Evolutionary conservation across 768 basidiomycete genomes (phyloP).

Genomic region (Megacollybia marginata): DNA sequence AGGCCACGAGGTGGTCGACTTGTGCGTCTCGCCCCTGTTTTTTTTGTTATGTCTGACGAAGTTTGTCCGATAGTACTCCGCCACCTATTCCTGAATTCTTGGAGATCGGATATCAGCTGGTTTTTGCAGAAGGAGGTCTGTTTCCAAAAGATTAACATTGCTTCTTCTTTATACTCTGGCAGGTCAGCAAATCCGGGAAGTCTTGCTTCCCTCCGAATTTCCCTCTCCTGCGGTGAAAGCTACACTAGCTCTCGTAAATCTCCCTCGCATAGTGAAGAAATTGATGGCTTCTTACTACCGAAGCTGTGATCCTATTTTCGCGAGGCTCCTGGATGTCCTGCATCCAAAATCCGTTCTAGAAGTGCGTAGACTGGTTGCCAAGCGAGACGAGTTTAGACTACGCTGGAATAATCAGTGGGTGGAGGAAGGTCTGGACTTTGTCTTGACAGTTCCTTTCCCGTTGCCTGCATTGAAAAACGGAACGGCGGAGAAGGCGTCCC

Average conservation of each 20-base stretch:
- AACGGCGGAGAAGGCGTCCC: constrained; percentile 41
- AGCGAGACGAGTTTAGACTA: constrained; percentile 35
- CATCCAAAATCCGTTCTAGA: constrained; percentile 43
- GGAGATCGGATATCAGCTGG: constrained; percentile 43
- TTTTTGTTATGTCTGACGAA: not conserved
- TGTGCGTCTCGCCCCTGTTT: constrained; percentile 33
- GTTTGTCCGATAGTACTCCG: constrained; percentile 21
- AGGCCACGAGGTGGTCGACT: constrained; percentile 57
- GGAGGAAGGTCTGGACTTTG: constrained; percentile 50
- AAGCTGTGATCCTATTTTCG: constrained; percentile 28
- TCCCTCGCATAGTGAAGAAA: constrained; percentile 29
- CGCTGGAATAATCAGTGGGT: constrained; percentile 40
- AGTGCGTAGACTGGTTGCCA: constrained; percentile 39
- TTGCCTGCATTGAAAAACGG: constrained; percentile 52
- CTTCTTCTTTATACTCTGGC: not conserved
- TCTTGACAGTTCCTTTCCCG: constrained; percentile 56
- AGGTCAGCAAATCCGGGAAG: constrained; percentile 38
- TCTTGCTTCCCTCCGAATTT: constrained; percentile 25
- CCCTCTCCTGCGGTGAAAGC: constrained; percentile 22
- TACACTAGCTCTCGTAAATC: constrained; percentile 8
- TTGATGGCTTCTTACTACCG: constrained; percentile 33
- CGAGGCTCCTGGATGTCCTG: constrained; percentile 30
- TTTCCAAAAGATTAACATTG: constrained; percentile 3
- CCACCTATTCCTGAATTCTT: constrained; percentile 47
- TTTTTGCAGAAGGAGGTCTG: constrained; percentile 52